Percentiles rank a stretch among this genome's conserved stretches.
These are phyloP conservation scores for Rachicladosporium sp. DNA, from an alignment of 2,329 filamentous ascomycete genomes.

Conservation along the genomic window DNA sequence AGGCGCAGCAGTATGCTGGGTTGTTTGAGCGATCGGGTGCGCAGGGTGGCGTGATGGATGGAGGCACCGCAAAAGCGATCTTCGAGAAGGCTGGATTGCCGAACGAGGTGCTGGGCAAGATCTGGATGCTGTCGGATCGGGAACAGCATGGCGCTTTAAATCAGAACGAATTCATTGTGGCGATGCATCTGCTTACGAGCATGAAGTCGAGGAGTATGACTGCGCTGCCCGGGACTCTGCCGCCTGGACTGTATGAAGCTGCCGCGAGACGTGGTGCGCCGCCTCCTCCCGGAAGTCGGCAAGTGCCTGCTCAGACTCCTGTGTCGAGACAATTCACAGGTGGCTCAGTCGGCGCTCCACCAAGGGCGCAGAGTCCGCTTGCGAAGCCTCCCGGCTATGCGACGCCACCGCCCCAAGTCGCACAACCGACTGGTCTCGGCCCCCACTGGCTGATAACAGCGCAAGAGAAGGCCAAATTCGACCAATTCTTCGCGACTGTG, in stretches of 20 bases:
- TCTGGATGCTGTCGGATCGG: constrained; percentile 91
- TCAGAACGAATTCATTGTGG: constrained; percentile 87
- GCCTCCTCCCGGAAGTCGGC: constrained; percentile 31
- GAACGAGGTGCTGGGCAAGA: constrained; percentile 81
- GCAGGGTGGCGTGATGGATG: constrained; percentile 62
- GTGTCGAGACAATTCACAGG: constrained; percentile 79
- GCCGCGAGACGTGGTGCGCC: constrained; percentile 56
- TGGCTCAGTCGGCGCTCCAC: constrained; percentile 30
- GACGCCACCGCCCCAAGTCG: constrained; percentile 36
- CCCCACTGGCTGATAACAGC: constrained; percentile 73
- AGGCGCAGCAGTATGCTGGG: constrained; percentile 76
- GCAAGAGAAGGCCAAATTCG: constrained; percentile 76
- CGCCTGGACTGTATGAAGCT: constrained; percentile 79
- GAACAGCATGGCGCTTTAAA: constrained; percentile 82
- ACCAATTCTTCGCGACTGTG: constrained; percentile 70
- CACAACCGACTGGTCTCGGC: constrained; percentile 38
- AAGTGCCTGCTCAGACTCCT: constrained; percentile 29
- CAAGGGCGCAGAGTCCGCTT: constrained; percentile 49
- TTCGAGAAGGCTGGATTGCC: constrained; percentile 87
- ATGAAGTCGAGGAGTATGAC: constrained; percentile 76
- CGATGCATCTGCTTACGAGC: constrained; percentile 91
- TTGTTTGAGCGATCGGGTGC: constrained; percentile 83
- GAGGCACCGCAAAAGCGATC: constrained; percentile 68
- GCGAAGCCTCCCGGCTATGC: constrained; percentile 36
- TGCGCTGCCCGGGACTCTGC: constrained; percentile 65